Base-by-base conservation (phyloP, 345 rosid genomes). In the Nephelium lappaceum region DNA sequence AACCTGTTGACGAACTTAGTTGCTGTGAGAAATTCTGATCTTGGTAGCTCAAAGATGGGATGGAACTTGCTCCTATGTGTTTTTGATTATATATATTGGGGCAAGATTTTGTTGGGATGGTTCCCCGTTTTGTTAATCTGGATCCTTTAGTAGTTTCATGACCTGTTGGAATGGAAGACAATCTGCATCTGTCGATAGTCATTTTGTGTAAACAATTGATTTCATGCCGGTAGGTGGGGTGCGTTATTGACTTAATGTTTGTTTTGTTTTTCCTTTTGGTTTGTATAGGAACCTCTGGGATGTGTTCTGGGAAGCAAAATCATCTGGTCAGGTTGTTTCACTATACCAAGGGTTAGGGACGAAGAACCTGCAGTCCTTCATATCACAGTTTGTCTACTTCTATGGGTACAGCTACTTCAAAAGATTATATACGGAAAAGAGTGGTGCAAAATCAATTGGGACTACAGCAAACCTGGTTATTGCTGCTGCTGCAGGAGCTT, bases 261-360 rank as follows among this genome's bases (percentile, higher is more conserved):
- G 38, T 74, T 79, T 74, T 57, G 58, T 43, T 79, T 62, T 73
- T 25, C 4, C 86, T 18, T n/a, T 69, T 72, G 77, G 81, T 43
- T 75, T 78, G 3, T 88, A 69, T 47, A 97, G 98, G 85, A 73
- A 91, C 76, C 89, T 94, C 25, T 83, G 97, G 14, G 99, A 97
- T 90, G 99, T 97, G 7, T 81, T 97, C 25, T 90, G 86, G 90
- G 99, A 97, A 91, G 99, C 99, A 15, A 75, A 94, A 71, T 91
- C 97, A 31, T 76, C 73, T n/a, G 84, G 93, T 36, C 92, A 85
- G 45, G 76, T 89, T 80, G 79, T 87, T 71, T 97, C 99, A 0
- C 74, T 97, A 69, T 97, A 97, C 86, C 99, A 97, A 80, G 99
- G 99, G 69, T 64, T 97, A 25, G 95, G 93, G 82, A 97, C 99